These are phyloP conservation scores for Aureobasidium lini DNA, from an alignment of 2,329 filamentous ascomycete species.

Conservation along the genomic window DNA sequence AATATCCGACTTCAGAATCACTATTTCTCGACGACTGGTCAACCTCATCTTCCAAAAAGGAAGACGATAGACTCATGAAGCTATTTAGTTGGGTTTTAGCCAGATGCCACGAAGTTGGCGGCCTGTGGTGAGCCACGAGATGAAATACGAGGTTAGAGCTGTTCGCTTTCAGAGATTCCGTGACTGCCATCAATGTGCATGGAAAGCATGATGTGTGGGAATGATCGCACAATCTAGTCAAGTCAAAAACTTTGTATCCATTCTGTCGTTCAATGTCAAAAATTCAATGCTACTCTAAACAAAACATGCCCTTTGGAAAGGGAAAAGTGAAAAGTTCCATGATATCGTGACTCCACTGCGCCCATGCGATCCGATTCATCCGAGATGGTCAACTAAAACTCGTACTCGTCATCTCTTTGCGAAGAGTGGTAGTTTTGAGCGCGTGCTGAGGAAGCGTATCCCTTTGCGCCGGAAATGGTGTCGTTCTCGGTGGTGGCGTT, in stretches of 20 bases:
- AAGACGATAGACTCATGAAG: too few species aligned
- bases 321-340: background rate
- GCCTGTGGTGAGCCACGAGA: too few species aligned
- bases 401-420: slow-evolving; percentile 21
- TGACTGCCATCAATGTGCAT: too few species aligned
- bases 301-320: background rate
- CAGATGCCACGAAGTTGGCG: too few species aligned
- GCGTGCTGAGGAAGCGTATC: slow-evolving; percentile 1
- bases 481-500: slow-evolving; percentile 7
- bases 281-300: background rate
- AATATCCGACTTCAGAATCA: too few species aligned
- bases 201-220: too few species aligned
- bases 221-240: too few species aligned
- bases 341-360: background rate
- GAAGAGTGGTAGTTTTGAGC: slow-evolving; percentile 1
- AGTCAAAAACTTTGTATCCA: background rate
- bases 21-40: too few species aligned
- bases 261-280: background rate
- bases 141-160: too few species aligned
- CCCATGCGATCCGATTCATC: background rate
- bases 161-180: too few species aligned
- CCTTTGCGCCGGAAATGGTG: background rate
- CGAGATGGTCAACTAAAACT: background rate
- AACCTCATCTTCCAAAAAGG: too few species aligned
- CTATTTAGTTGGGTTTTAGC: too few species aligned